phyloP scores from a whole-genome alignment of 2,329 filamentous ascomycete genomes.

The Pseudogymnoascus sp. region DNA sequence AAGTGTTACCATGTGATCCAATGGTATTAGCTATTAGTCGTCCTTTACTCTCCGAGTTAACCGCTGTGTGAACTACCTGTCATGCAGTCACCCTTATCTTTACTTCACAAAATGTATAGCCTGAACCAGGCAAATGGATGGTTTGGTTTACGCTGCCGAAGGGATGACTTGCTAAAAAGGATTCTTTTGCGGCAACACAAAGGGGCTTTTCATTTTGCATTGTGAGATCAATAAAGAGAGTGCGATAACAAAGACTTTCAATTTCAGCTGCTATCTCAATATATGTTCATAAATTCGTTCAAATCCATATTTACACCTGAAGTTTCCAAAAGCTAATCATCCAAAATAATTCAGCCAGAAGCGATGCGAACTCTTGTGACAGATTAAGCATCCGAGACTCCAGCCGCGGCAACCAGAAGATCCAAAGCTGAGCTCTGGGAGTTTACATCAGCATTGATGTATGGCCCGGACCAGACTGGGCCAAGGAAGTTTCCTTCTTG shows the following conservation, averaged over 20 bases:
- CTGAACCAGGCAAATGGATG: not conserved
- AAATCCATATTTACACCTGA: not conserved
- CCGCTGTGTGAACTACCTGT: not conserved
- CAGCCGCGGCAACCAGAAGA: conserved; percentile 51
- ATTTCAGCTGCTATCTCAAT: not conserved
- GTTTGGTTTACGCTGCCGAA: too few species aligned
- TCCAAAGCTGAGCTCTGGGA: conserved; percentile 61
- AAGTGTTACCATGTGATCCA: not conserved
- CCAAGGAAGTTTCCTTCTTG: conserved; percentile 48
- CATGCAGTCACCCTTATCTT: not conserved
- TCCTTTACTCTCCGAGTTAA: not conserved
- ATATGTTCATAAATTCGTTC: not conserved
- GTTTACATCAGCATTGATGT: conserved; percentile 43
- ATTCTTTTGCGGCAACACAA: not conserved
- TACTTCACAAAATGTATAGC: not conserved
- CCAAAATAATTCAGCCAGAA: not conserved
- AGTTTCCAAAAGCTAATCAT: not conserved
- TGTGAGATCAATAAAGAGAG: not conserved
- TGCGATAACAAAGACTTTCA: not conserved
- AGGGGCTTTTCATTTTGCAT: not conserved
- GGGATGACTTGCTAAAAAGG: not conserved
- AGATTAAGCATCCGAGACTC: conserved; percentile 12
- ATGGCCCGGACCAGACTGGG: conserved; percentile 58
- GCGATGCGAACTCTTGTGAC: not conserved
- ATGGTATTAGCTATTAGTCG: not conserved